Evolutionary conservation across 495 filamentous ascomycete genomes (phyloP), one percentile per base, ranked within the genome.

Genomic region (Hypoxylon lenormandii): DNA sequence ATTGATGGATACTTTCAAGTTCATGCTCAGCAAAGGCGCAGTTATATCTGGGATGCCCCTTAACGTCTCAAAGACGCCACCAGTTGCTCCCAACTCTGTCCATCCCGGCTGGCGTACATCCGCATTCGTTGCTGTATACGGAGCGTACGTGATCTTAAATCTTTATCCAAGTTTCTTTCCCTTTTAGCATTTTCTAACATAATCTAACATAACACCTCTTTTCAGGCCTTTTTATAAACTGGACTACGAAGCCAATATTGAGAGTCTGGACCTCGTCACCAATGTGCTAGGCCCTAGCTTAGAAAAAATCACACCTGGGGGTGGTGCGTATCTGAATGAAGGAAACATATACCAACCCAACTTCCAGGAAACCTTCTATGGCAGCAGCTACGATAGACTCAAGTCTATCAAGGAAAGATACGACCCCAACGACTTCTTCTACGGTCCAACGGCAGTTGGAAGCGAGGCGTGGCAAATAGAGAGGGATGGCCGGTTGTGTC

Each of bases 401-500:
- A 62, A 76, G 13, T 15, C 60, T n/a, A 78, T 86, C 38, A 88
- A 87, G 78, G 64, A 77, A 28, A 81, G 77, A 53, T 82, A 78
- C 51, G 85, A 88, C 64, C 83, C 84, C 0, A 73, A 74, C 10
- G 65, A 71, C 37, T 30, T 84, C 2, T 84, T 87, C 49, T 86
- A 40, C 11, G 30, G 16, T 21, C 19, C 2, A 5, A 11, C 26
- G 7, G 80, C 15, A 0, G 47, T 55, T 0, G 48, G 64, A 7
- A 48, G 37, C 36, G 55, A 51, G 21, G 12, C 3, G 11, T 40
- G 37, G 37, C 11, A 36, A 11, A 50, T 50, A n/a, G 37, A 11
- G 11, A 36, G 11, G 4, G 30, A 36, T 11, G 30, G 30, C 30
- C 4, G 30, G 11, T 11, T 36, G 11, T 36, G 30, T 11, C 30